A percentile compares a stretch with the other conserved stretches of the same genome.
Conservation (phyloP, 345 rosid species). For the Raphanus sativus region DNA sequence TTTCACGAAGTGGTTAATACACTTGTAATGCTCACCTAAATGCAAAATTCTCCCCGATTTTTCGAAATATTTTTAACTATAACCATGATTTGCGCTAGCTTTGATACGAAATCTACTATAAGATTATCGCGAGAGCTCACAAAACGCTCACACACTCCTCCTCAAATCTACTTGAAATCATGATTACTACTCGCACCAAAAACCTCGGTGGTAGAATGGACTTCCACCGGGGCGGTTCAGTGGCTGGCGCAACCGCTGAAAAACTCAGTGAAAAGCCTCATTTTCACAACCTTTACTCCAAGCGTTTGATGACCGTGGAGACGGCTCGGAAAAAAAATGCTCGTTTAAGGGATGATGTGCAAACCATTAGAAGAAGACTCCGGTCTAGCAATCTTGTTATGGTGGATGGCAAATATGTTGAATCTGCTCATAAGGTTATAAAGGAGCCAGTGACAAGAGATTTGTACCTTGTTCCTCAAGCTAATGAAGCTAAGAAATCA, state of each 20-base stretch:
- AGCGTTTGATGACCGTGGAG: neutral
- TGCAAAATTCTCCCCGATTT: neutral
- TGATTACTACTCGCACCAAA: neutral
- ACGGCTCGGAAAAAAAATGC: neutral
- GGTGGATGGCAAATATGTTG: neutral
- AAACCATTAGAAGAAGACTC: neutral
- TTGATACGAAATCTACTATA: neutral
- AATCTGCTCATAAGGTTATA: neutral
- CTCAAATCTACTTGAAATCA: neutral
- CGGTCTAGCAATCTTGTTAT: neutral
- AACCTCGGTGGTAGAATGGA: neutral
- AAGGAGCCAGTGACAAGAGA: neutral
- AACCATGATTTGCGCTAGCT: neutral
- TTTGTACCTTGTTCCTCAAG: neutral
- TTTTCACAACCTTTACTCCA: neutral
- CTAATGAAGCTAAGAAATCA: neutral
- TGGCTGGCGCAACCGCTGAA: neutral
- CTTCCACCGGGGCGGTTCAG: neutral
- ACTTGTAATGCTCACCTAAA: neutral
- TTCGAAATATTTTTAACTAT: neutral
- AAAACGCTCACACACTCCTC: neutral
- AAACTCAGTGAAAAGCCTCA: neutral
- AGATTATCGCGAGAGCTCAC: neutral
- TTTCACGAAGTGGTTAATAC: neutral
- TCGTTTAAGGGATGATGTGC: neutral